Evolutionary conservation across 805 yeast genomes (phyloP), one percentile per base, ranked within the genome.

Genomic region (Phaffomyces thermotolerans): DNA sequence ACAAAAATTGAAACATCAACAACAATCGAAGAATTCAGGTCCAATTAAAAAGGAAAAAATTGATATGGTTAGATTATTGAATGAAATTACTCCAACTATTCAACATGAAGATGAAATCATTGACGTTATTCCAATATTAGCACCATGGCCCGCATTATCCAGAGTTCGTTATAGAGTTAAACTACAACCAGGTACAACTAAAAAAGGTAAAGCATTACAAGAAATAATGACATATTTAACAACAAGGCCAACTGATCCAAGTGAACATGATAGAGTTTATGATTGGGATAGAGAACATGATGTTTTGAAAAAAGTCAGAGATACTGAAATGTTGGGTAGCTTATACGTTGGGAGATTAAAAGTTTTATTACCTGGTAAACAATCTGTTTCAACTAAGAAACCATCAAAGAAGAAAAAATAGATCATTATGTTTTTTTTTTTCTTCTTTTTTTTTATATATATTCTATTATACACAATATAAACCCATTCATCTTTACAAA

Each of bases 61-160:
- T 64, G 74, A 65, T 54, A 70, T 60, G 57, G 68, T 59, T 51
- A 71, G 65, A 52, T 73, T 71, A 40, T 66, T 55, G 40, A 52
- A 57, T 15, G 74, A 69, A 45, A 35, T 68, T 24, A 58, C 59
- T 14, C 57, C 66, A 14, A 50, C 51, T 0, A 44, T 63, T 7
- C 40, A 52, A 14, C 44, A 52, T 14, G 71, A 67, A 2, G 95
- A 85, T 56, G 65, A 56, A 3, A 66, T 85, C 10, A 54, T 69
- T 10, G 85, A 79, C 45, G 78, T 84, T 7, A 74, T 91, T 12
- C 95, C 96, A 1, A 79, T 87, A 17, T 91, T 89, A 71, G 97
- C 93, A 0, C 99, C 99, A 3, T 93, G 96, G 96, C 64, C 76
- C 12, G 73, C 97, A 0, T 61, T 93, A 50, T 72, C 68, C 46